Conservation (phyloP, 768 basidiomycete genomes). For the Tulasnella sp. region DNA sequence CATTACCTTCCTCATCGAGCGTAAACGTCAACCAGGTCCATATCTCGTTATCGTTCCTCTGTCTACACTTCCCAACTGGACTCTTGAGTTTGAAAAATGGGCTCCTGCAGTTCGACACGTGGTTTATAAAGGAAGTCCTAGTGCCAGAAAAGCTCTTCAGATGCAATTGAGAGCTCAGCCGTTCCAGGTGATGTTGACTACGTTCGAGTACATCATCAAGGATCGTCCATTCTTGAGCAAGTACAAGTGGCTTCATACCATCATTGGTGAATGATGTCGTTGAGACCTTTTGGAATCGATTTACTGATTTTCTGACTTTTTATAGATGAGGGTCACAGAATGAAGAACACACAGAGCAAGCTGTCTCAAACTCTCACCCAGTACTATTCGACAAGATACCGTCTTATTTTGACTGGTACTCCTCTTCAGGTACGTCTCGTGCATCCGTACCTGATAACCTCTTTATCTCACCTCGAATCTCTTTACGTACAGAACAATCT, state of each 20-base stretch:
- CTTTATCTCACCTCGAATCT: constrained; percentile 23
- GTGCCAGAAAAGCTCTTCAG: constrained; percentile 66
- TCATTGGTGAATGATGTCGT: constrained; percentile 53
- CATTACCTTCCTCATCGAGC: constrained; percentile 87
- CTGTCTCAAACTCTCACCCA: constrained; percentile 79
- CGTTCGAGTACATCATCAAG: constrained; percentile 96
- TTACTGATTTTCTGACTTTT: constrained; percentile 1
- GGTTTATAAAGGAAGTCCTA: constrained; percentile 86
- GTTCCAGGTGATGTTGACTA: constrained; percentile 88
- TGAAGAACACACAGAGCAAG: constrained; percentile 92
- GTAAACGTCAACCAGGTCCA: constrained; percentile 80
- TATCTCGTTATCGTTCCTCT: constrained; percentile 93
- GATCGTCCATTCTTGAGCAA: constrained; percentile 83
- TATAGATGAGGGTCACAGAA: constrained; percentile 87
- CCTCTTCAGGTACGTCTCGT: constrained; percentile 47
- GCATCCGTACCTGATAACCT: constrained; percentile 21
- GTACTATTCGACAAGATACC: constrained; percentile 84
- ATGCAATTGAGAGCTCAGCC: constrained; percentile 61
- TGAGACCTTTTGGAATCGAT: background rate
- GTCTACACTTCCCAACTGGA: constrained; percentile 96
- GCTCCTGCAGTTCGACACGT: constrained; percentile 68
- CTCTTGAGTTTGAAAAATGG: constrained; percentile 95
- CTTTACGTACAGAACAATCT: constrained; percentile 53
- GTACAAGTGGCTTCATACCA: constrained; percentile 95
- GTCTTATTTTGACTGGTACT: constrained; percentile 90